These are phyloP conservation scores for Eucalyptus caleyi DNA, from an alignment of 345 rosid species.

Conservation along the genomic window DNA sequence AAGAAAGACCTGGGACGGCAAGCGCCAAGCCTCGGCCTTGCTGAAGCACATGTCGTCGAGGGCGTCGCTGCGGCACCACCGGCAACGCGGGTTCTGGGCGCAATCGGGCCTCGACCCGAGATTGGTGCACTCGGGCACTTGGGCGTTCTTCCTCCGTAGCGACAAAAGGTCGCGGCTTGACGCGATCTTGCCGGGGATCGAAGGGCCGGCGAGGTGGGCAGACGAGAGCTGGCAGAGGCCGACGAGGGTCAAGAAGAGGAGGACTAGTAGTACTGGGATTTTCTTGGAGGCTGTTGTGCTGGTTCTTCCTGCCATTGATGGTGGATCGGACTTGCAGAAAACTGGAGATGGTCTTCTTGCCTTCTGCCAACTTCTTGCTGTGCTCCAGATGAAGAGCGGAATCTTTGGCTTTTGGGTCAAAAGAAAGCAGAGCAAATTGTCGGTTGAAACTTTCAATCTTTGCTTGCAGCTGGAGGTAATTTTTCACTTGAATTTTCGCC, in stretches of 20 bases:
- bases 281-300: not conserved
- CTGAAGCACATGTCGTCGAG: slow-evolving; percentile 67
- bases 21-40: slow-evolving; percentile 52
- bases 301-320: not conserved
- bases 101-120: slow-evolving; percentile 57
- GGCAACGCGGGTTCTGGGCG: slow-evolving; percentile 35
- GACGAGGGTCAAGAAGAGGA: not conserved
- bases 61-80: slow-evolving; percentile 74
- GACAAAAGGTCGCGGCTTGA: slow-evolving; percentile 15
- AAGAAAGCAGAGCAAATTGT: not conserved
- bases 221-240: slow-evolving; percentile 2
- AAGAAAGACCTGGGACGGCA: slow-evolving; percentile 63
- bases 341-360: not conserved
- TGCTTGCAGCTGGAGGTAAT: not conserved
- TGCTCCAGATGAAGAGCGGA: not conserved
- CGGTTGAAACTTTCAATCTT: not conserved
- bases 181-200: not conserved
- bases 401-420: not conserved
- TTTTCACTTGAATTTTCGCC: not conserved
- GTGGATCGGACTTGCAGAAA: not conserved
- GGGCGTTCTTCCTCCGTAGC: slow-evolving; percentile 15
- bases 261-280: not conserved
- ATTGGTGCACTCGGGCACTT: slow-evolving; percentile 39
- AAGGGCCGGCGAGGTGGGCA: not conserved
- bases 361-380: not conserved